phyloP scores from a whole-genome alignment of 257 asterid genomes.

The Forsythia suspensa region DNA sequence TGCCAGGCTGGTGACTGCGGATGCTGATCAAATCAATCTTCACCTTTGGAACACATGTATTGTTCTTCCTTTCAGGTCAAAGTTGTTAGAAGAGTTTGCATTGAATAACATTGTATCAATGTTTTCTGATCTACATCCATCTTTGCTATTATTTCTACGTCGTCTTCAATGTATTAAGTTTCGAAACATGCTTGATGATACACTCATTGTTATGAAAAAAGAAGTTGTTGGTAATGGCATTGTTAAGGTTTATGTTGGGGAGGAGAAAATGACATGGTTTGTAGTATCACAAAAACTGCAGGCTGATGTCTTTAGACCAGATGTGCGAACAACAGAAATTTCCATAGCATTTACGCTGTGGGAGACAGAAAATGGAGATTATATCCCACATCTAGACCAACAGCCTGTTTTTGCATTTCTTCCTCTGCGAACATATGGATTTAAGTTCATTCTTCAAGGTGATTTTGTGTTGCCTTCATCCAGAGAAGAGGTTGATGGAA shows the following conservation, averaged over 20 bases:
- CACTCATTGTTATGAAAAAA: constrained; percentile 77
- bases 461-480: constrained; percentile 97
- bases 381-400: constrained; percentile 65
- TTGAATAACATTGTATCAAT: constrained; percentile 68
- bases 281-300: constrained; percentile 70
- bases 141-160: constrained; percentile 82
- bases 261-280: constrained; percentile 78
- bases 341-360: constrained; percentile 83
- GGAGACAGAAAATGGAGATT: constrained; percentile 58
- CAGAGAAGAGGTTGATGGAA: constrained; percentile 94
- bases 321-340: constrained; percentile 71
- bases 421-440: constrained; percentile 90
- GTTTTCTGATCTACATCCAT: constrained; percentile 93
- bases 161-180: constrained; percentile 82
- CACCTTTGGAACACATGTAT: constrained; percentile 85
- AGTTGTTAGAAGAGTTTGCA: constrained; percentile 43
- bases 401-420: constrained; percentile 98
- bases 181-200: constrained; percentile 61
- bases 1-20: constrained; percentile 52
- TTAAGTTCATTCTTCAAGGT: constrained; percentile 92
- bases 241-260: constrained; percentile 70
- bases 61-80: constrained; percentile 81
- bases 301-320: constrained; percentile 59
- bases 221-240: constrained; percentile 72
- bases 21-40: constrained; percentile 36